Base-by-base conservation (phyloP, 306 rosid genomes). In the Quercus parvula region DNA sequence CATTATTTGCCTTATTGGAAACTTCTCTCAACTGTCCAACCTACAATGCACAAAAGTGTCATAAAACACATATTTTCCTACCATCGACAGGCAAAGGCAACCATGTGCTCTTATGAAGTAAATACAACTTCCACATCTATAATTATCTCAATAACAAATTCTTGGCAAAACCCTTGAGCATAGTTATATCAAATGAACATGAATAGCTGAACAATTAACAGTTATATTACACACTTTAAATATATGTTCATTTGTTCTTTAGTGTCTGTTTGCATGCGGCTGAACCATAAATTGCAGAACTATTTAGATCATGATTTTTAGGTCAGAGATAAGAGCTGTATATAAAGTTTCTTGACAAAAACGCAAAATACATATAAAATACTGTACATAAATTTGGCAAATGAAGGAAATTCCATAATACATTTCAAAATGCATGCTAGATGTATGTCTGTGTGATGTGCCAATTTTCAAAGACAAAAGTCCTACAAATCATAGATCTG, bases 1-100 rank as follows among this genome's bases (percentile, higher is more conserved):
- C 85, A 52, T 78, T 84, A 52, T 81, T 71, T 64, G 56, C 73
- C 77, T 81, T 78, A 66, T 86, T 81, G 24, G 87, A 86, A 20
- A 71, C 83, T 58, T 86, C 87, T 79, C 85, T 77, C 82, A 86
- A 71, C 52, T 81, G 87, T 25, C 89, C 89, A 71, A 86, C 89
- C 89, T 86, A 81, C 31, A 83, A 75, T 15, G 74, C 11, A 74
- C 27, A 19, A 35, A 35, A 67, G 52, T 35, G 1, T 35, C 4
- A 68, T 30, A 59, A 59, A 25, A 59, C 24, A 59, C 6, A 59
- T 17, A 64, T 68, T 68, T 35, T 10, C 49, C 54, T 31, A 70
- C 25, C 44, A 76, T 20, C 49, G 52, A 80, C 24, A 63, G 54
- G n/a, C 57, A n/a, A 41, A 19, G 59, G 35, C 71, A 67, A 33